Evolutionary conservation across 106 monocot species (phyloP).

Genomic region (Acorus gramineus): DNA sequence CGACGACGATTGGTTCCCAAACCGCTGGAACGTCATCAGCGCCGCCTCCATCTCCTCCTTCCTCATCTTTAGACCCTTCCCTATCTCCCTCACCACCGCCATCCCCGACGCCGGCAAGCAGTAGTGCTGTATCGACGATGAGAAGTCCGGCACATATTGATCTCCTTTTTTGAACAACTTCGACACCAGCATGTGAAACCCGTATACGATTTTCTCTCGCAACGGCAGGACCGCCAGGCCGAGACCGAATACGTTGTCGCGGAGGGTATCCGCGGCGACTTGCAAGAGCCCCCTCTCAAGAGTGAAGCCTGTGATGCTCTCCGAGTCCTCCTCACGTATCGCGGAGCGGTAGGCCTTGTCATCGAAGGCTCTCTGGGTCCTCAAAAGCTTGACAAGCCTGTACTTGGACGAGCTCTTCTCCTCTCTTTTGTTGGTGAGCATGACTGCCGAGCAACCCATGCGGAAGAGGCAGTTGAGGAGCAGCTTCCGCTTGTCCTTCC

Average conservation of each 20-base stretch:
- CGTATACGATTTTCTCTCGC: slow-evolving; percentile 30
- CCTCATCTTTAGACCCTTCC: slow-evolving; percentile 25
- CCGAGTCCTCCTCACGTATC: slow-evolving; percentile 34
- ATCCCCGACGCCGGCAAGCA: slow-evolving; percentile 46
- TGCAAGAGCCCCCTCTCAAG: slow-evolving; percentile 26
- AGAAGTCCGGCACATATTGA: slow-evolving; percentile 22
- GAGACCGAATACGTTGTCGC: slow-evolving; percentile 16
- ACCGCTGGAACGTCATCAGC: slow-evolving; percentile 36
- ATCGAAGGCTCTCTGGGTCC: slow-evolving; percentile 26
- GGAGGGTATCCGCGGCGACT: slow-evolving; percentile 23
- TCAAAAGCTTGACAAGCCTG: slow-evolving; percentile 9
- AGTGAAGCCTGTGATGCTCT: slow-evolving; percentile 55
- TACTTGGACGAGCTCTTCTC: slow-evolving; percentile 15
- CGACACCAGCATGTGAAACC: background rate
- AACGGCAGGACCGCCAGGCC: slow-evolving; percentile 23
- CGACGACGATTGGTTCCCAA: slow-evolving; percentile 62
- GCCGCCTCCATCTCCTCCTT: slow-evolving; percentile 37
- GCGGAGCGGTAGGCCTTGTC: slow-evolving; percentile 39
- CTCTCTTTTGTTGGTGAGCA: slow-evolving; percentile 18
- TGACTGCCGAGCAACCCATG: slow-evolving; percentile 35
- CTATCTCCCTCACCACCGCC: slow-evolving; percentile 31
- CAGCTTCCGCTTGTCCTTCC: slow-evolving; percentile 33
- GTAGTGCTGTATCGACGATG: slow-evolving; percentile 26
- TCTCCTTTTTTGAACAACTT: too few species aligned
- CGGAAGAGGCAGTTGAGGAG: slow-evolving; percentile 49